These are phyloP conservation scores for Penicillium sp. DNA, from an alignment of 2,329 filamentous ascomycete genomes.

Conservation along the genomic window DNA sequence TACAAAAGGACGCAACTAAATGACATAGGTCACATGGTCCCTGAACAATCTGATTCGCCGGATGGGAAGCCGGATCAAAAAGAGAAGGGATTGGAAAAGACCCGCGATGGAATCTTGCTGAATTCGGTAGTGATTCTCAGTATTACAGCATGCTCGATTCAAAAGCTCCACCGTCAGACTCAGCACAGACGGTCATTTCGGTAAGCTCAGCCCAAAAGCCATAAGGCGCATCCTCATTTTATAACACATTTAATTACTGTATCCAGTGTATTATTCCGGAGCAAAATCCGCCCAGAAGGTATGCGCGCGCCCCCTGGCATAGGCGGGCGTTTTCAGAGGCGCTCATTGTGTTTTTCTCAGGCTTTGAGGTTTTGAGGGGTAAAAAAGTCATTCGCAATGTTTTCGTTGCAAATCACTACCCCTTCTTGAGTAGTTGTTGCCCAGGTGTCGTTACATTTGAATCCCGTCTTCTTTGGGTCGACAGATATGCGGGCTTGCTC, in stretches of 20 bases:
- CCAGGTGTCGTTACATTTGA: not conserved
- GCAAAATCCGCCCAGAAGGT: not conserved
- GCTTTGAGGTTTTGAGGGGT: not conserved
- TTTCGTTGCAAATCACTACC: not conserved
- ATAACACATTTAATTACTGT: not conserved
- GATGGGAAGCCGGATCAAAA: not conserved
- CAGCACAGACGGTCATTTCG: not conserved
- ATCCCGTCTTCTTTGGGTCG: not conserved
- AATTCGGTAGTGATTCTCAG: not conserved
- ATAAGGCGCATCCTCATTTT: not conserved
- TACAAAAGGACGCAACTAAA: not conserved
- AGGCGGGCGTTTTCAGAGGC: not conserved
- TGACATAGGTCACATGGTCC: not conserved
- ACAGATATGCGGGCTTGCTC: not conserved
- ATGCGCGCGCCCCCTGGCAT: not conserved
- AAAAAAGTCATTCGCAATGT: not conserved
- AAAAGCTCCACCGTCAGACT: not conserved
- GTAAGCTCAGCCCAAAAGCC: not conserved
- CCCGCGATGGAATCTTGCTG: not conserved
- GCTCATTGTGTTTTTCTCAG: not conserved
- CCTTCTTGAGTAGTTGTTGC: not conserved
- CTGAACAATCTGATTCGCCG: not conserved
- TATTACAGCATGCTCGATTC: not conserved
- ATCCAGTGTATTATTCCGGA: not conserved
- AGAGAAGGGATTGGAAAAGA: not conserved